phyloP scores from a whole-genome alignment of 1,284 basidiomycete species.

The Cryptococcus sp. region DNA sequence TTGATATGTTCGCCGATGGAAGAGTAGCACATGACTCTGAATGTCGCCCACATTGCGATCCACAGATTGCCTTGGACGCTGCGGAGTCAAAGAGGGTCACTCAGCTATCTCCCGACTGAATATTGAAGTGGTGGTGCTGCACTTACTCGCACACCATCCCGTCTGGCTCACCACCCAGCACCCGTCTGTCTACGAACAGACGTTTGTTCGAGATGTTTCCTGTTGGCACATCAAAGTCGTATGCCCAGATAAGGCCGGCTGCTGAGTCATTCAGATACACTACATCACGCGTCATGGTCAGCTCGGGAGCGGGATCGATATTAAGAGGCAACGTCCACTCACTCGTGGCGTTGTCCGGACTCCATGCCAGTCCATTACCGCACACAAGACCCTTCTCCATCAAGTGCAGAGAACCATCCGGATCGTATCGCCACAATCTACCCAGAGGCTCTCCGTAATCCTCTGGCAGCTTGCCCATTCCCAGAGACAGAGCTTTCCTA shows the following conservation, averaged over 20 bases:
- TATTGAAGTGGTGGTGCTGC: background rate
- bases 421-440: conserved; percentile 21
- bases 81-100: background rate
- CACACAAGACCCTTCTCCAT: conserved; percentile 23
- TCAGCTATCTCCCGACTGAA: background rate
- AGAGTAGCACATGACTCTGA: conserved; percentile 21
- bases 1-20: conserved; percentile 15
- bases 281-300: background rate
- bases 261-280: conserved; percentile 24
- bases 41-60: conserved; percentile 24
- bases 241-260: conserved; percentile 17
- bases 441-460: conserved; percentile 20
- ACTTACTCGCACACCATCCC: conserved; percentile 21
- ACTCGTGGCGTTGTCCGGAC: conserved; percentile 21
- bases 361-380: conserved; percentile 22
- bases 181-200: conserved; percentile 20
- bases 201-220: conserved; percentile 20
- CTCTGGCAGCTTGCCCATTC: conserved; percentile 10
- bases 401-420: conserved; percentile 20
- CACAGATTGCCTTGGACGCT: conserved; percentile 23
- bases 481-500: conserved; percentile 15
- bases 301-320: background rate
- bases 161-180: conserved; percentile 20
- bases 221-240: conserved; percentile 20
- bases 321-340: background rate